Percentiles rank a stretch among this genome's conserved stretches.
phyloP scores from a whole-genome alignment of 345 rosid species.

The Moricandia moricandioides region DNA sequence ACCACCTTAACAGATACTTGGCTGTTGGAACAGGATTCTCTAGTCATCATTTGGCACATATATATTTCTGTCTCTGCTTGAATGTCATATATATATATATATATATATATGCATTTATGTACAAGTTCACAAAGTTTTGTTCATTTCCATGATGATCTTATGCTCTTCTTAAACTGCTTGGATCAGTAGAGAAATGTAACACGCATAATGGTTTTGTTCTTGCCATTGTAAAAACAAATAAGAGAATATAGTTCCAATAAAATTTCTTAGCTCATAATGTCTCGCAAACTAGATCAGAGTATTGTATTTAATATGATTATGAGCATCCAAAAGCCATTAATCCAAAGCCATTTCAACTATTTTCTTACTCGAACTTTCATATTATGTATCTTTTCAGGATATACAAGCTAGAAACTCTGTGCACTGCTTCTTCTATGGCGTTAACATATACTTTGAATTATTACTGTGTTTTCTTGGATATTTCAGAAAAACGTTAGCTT shows the following conservation, averaged over 20 bases:
- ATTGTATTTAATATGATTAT: not conserved
- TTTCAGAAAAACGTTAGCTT: not conserved
- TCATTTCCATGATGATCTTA: not conserved
- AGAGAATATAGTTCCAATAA: too few relatives aligned
- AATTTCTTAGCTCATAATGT: not conserved
- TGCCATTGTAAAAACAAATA: too few relatives aligned
- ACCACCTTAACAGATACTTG: not conserved
- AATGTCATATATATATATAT: too few relatives aligned
- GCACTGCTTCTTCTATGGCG: not conserved
- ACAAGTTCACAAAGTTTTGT: not conserved
- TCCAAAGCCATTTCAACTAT: not conserved
- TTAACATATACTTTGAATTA: too few relatives aligned
- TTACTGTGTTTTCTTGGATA: not conserved
- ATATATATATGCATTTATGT: not conserved
- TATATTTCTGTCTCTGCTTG: not conserved
- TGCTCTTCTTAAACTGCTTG: too few relatives aligned
- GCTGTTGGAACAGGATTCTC: not conserved
- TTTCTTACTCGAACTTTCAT: too few relatives aligned
- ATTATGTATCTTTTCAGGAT: not conserved
- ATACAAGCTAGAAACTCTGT: not conserved
- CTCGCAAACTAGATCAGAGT: not conserved
- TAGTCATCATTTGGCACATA: not conserved
- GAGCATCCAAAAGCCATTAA: not conserved
- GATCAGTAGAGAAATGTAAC: too few relatives aligned
- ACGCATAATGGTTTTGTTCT: too few relatives aligned